Evolutionary conservation across 2,329 filamentous ascomycete genomes (phyloP).

Genomic region (Colletotrichum agaves): DNA sequence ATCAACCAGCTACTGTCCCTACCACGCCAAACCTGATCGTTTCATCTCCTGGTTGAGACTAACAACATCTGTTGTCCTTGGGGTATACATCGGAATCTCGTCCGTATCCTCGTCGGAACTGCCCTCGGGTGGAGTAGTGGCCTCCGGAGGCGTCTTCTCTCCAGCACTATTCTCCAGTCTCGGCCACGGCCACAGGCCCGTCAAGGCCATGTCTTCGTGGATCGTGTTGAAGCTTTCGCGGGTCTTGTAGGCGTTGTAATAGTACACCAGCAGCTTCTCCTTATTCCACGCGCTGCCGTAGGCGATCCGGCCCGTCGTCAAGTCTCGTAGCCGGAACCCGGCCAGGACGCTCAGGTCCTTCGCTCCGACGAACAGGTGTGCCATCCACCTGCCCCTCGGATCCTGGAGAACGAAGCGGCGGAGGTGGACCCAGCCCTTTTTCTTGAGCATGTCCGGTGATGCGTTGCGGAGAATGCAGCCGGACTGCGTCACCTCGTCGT

Average conservation of each 20-base stretch:
- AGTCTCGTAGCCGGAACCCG: not conserved
- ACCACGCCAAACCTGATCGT: too few relatives aligned
- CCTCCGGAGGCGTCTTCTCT: too few relatives aligned
- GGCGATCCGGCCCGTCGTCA: not conserved
- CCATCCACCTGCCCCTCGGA: not conserved
- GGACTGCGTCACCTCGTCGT: not conserved
- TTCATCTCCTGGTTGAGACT: too few relatives aligned
- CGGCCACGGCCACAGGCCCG: not conserved
- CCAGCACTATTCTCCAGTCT: not conserved
- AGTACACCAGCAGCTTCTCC: not conserved
- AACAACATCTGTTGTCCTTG: too few relatives aligned
- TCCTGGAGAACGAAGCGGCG: not conserved
- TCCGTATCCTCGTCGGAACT: too few relatives aligned
- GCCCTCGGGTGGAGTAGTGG: too few relatives aligned
- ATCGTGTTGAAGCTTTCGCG: not conserved
- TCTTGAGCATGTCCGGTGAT: too few relatives aligned
- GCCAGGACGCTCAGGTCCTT: not conserved
- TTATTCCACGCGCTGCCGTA: not conserved
- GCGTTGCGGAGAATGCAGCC: not conserved
- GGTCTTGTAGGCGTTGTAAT: not conserved
- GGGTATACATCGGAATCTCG: too few relatives aligned
- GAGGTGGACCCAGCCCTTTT: not conserved
- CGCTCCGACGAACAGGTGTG: not conserved
- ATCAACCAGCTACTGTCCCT: too few relatives aligned
- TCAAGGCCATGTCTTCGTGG: not conserved